phyloP scores from a whole-genome alignment of 352 stramenopile species.

The Phytophthora megakarya region DNA sequence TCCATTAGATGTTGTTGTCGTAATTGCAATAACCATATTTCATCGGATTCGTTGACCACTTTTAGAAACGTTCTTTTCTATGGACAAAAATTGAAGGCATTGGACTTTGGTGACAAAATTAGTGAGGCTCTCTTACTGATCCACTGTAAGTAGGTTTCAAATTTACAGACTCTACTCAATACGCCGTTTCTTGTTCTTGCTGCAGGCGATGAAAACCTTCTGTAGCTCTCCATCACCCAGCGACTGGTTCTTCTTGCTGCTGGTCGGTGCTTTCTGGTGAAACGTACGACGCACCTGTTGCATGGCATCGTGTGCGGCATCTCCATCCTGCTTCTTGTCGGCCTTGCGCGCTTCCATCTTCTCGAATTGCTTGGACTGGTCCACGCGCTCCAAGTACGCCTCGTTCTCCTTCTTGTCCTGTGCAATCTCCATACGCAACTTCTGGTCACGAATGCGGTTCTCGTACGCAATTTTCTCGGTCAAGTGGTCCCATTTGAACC shows the following conservation, averaged over 20 bases:
- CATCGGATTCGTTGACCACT: too few species aligned
- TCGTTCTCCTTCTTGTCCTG: slow-evolving; percentile 90
- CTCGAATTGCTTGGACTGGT: slow-evolving; percentile 86
- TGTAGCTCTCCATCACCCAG: slow-evolving; percentile 50
- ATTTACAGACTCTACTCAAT: slow-evolving; percentile 29
- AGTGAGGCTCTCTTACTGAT: too few species aligned
- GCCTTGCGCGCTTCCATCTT: slow-evolving; percentile 87
- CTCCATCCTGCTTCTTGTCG: slow-evolving; percentile 27
- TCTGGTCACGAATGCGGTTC: slow-evolving; percentile 86
- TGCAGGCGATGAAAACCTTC: slow-evolving; percentile 69
- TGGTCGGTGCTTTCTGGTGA: slow-evolving; percentile 68
- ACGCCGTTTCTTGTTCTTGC: slow-evolving; percentile 67
- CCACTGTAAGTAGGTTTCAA: too few species aligned
- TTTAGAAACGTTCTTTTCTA: too few species aligned
- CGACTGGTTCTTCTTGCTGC: slow-evolving; percentile 69
- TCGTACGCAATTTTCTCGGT: slow-evolving; percentile 98
- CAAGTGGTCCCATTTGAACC: slow-evolving; percentile 99
- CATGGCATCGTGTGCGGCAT: slow-evolving; percentile 22
- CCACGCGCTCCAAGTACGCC: slow-evolving; percentile 84
- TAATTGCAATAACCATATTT: too few species aligned
- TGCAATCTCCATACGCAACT: slow-evolving; percentile 86
- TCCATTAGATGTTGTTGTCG: too few species aligned
- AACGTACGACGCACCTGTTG: slow-evolving; percentile 79
- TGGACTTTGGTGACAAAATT: too few species aligned
- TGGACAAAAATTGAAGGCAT: too few species aligned